Evolutionary conservation across 75 land plant species (phyloP).

Genomic region (Ceratopteris richardii): DNA sequence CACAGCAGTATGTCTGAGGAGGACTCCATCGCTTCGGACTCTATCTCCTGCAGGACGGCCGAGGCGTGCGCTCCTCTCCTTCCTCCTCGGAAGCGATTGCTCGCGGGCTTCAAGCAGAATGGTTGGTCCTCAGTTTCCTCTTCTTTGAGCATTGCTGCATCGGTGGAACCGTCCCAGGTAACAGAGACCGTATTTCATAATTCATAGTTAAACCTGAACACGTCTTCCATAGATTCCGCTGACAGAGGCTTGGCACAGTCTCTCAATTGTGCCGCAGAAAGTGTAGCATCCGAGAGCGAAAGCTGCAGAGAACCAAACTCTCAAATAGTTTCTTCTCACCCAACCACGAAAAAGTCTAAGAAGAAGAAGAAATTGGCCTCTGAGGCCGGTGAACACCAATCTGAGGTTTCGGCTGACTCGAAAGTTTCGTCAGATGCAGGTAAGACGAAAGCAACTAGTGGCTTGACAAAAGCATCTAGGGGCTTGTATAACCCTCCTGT

Average conservation of each 20-base stretch:
- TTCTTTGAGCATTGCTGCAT: conserved; percentile 22
- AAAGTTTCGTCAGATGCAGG: no score
- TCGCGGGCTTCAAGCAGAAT: conserved; percentile 19
- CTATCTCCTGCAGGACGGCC: not conserved
- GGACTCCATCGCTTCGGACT: no score
- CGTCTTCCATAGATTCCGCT: not conserved
- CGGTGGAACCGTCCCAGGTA: conserved; percentile 6
- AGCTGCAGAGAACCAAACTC: no score
- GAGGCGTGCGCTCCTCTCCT: conserved; percentile 4
- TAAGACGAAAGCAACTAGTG: no score
- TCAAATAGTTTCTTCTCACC: no score
- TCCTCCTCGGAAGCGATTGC: conserved; percentile 21
- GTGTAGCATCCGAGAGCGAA: not conserved
- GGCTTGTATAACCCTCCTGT: no score
- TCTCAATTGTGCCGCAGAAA: not conserved
- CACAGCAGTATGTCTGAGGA: not conserved
- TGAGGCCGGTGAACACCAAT: no score
- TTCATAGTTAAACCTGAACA: conserved; percentile 22
- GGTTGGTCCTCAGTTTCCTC: conserved; percentile 8
- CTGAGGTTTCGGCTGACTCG: no score
- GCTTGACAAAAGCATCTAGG: no score
- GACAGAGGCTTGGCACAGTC: not conserved
- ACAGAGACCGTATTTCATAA: conserved; percentile 14
- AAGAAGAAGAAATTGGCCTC: no score
- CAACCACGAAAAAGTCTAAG: no score